Base-by-base conservation (phyloP, 2,329 filamentous ascomycete genomes). In the Rhynchosporium agropyri region DNA sequence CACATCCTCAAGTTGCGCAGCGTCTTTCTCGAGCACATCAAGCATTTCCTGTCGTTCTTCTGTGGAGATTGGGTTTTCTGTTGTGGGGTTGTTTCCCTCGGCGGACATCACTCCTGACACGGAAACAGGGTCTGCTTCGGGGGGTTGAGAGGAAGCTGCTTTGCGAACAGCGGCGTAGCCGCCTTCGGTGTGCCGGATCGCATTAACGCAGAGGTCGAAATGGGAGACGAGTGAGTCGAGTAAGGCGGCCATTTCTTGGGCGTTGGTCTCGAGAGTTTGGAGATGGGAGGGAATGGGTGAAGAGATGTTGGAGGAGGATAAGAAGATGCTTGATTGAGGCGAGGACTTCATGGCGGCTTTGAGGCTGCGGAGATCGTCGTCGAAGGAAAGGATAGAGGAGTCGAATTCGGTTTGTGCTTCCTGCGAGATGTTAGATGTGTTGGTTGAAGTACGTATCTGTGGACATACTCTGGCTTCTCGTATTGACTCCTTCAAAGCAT, bases 201-300 rank as follows among this genome's bases (percentile, higher is more conserved):
- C 94, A 0, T 89, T 94, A 13, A 96, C 91, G 75, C 94, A 97
- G 67, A 96, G 85, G 75, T 98, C 94, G 74, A 97, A 97, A 77
- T 98, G 94, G 31, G 84, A 85, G 7, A 92, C 92, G 3, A 98
- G 80, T 0, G 89, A 92, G 62, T 91, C 85, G 1, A 98, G 84
- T 4, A 92, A 83, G 62, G 88, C 83, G 4, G 93, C 94, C 87
- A 96, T 94, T 70, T 88, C 86, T 66, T 90, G 87, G 0, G 93
- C 93, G 69, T 94, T 87, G 3, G 56, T 61, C 68, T 75, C 73
- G 12, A 75, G 67, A 6, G 75, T 73, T 58, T 77, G 77, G 66
- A 83, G 82, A 45, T 82, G 73, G 9, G 72, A 70, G 0, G 80
- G 78, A 50, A 84, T 78, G 0, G 76, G 78, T 5, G 77, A 67